Evolutionary conservation across 352 stramenopile genomes (phyloP), one percentile per base, ranked within the genome.

Genomic region (Pythium brachiatum): DNA sequence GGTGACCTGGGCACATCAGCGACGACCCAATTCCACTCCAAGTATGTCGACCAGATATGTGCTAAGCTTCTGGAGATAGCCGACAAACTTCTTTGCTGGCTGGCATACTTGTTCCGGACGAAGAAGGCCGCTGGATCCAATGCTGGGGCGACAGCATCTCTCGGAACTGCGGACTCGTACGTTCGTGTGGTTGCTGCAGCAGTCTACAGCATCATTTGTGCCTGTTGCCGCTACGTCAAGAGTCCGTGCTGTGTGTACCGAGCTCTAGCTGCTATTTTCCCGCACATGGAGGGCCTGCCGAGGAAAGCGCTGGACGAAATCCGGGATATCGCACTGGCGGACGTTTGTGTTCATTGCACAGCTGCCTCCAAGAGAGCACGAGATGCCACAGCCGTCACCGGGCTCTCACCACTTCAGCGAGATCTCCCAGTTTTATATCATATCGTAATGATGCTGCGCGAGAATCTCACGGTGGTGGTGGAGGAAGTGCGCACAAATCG

Each of bases 151-250:
- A 23, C 16, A 8, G 38, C 23, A 21, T 41, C 23, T 41, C 21
- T 31, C 0, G 31, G 46, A 78, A 63, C 64, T 54, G 61, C 66
- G 16, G 81, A 87, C 25, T 48, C 41, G 41, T 90, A 80, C 43
- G 73, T 93, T 13, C 79, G 79, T 5, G 60, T 94, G 9, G 83
- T 79, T 7, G 67, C 81, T 5, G 81, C 81, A 7, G 71, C 79
- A 23, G 73, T 95, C 32, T 90, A 94, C 70, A 94, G 83, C 27
- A 81, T 79, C 18, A 77, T 95, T 23, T 89, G 75, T 44, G 60
- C 88, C 26, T 86, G 81, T 56, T 77, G 68, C 53, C 77, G 81
- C 11, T 90, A 91, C 54, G 64, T 81, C 16, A 87, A 82, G 48
- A 75, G 73, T 32, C 79, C 81, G 11, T 93, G 85, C 53, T 95